Percentiles rank a stretch among this genome's conserved stretches.
phyloP scores from a whole-genome alignment of 2,329 filamentous ascomycete species.

The Verticillium dahliae region DNA sequence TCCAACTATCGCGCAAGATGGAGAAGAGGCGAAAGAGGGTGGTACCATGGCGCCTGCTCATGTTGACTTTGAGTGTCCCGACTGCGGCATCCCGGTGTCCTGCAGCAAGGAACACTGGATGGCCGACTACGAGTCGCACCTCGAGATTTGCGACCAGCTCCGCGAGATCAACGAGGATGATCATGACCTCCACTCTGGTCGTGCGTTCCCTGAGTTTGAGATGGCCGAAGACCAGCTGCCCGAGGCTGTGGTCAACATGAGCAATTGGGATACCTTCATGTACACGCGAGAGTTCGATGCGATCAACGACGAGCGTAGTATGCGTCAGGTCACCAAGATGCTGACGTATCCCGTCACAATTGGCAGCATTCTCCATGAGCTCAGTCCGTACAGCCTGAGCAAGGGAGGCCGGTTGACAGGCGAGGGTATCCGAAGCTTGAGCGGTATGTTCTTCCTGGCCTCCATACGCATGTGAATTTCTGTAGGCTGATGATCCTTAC shows the following conservation, averaged over 20 bases:
- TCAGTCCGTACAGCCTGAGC: conserved; percentile 85
- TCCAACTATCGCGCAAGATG: conserved; percentile 53
- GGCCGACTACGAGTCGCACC: conserved; percentile 87
- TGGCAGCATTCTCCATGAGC: conserved; percentile 84
- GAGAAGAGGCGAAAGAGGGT: neutral
- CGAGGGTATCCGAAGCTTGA: conserved; percentile 90
- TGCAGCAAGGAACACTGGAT: conserved; percentile 95
- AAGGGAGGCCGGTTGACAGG: conserved; percentile 68
- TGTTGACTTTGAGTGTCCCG: conserved; percentile 89
- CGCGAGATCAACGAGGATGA: conserved; percentile 97
- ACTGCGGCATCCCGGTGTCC: conserved; percentile 90
- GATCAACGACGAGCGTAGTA: conserved; percentile 80
- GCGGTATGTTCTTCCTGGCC: conserved; percentile 51
- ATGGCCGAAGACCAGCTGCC: conserved; percentile 88
- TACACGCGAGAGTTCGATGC: conserved; percentile 90
- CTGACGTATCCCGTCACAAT: conserved; percentile 92
- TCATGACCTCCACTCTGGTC: conserved; percentile 84
- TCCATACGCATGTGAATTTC: neutral
- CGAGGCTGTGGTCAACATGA: conserved; percentile 92
- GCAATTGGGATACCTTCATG: conserved; percentile 95
- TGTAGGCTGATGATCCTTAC: neutral
- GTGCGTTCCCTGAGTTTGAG: conserved; percentile 89
- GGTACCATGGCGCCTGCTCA: conserved; percentile 65
- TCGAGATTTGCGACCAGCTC: conserved; percentile 87
- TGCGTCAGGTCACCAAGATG: conserved; percentile 88